phyloP scores from a whole-genome alignment of 495 filamentous ascomycete genomes.

The Terfezia boudieri region DNA sequence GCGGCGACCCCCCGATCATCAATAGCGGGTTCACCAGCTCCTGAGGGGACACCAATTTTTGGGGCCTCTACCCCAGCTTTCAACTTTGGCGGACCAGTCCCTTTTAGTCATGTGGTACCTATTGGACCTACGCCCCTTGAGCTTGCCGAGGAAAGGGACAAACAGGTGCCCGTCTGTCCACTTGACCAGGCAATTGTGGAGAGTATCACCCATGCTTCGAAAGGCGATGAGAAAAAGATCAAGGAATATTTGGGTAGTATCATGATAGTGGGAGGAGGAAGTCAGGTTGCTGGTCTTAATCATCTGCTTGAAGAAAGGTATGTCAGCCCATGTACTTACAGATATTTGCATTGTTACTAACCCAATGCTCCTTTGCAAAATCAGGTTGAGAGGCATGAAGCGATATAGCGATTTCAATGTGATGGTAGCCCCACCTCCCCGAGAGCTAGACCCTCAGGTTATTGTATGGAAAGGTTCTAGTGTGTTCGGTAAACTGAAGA shows the following conservation, averaged over 20 bases:
- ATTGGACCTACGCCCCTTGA: slow-evolving; percentile 27
- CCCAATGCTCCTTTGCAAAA: background rate
- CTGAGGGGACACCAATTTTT: slow-evolving; percentile 38
- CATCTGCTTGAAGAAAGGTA: slow-evolving; percentile 56
- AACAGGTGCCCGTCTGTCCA: slow-evolving; percentile 55
- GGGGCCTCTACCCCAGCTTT: slow-evolving; percentile 19
- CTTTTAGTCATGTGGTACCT: slow-evolving; percentile 12
- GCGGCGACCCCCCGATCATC: slow-evolving; percentile 63
- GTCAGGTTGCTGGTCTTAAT: slow-evolving; percentile 53
- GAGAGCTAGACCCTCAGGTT: slow-evolving; percentile 85
- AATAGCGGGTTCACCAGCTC: slow-evolving; percentile 62
- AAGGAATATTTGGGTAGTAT: slow-evolving; percentile 80
- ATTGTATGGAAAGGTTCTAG: slow-evolving; percentile 95
- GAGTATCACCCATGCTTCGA: slow-evolving; percentile 64
- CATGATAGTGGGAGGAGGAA: slow-evolving; percentile 86
- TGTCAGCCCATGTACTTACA: slow-evolving; percentile 21
- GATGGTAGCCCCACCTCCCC: slow-evolving; percentile 63
- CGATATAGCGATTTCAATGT: slow-evolving; percentile 22
- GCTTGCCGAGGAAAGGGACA: slow-evolving; percentile 46
- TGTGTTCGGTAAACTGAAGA: slow-evolving; percentile 75
- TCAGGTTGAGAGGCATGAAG: slow-evolving; percentile 32
- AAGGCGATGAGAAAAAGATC: slow-evolving; percentile 75
- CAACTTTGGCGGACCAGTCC: slow-evolving; percentile 22
- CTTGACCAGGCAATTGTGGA: slow-evolving; percentile 78
- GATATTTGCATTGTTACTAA: too few species aligned